Conservation (phyloP, 108 stramenopile species). For the Stephanodiscus minutulus region DNA sequence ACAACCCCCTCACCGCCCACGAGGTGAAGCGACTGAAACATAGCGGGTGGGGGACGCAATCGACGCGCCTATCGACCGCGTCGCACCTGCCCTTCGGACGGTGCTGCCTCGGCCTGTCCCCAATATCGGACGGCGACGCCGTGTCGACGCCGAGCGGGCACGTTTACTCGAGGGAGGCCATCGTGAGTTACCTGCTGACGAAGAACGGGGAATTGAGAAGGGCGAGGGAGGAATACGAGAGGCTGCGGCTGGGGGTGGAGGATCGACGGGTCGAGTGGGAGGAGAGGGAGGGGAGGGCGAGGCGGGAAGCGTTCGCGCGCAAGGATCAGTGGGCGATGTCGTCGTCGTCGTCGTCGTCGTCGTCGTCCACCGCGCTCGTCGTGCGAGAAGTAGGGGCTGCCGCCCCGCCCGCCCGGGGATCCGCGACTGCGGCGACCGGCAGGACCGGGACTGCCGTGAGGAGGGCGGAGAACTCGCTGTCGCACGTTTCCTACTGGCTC, state of each 20-base stretch:
- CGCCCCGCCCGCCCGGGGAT: not conserved
- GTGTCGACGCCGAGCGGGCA: conserved; percentile 60
- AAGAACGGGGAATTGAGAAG: conserved; percentile 68
- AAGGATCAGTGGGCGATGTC: conserved; percentile 50
- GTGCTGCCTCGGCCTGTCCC: conserved; percentile 72
- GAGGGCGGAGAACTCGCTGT: conserved; percentile 47
- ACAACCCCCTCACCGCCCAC: conserved; percentile 76
- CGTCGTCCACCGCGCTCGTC: conserved; percentile 18
- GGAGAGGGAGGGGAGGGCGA: conserved; percentile 39
- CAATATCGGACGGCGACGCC: conserved; percentile 42
- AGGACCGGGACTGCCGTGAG: conserved; percentile 41
- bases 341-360: not conserved
- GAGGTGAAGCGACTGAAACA: conserved; percentile 71
- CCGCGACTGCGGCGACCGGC: conserved; percentile 35
- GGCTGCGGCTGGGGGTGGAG: conserved; percentile 21
- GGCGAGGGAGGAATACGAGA: conserved; percentile 48
- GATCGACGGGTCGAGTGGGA: conserved; percentile 24
- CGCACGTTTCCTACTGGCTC: conserved; percentile 81
- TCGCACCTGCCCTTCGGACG: conserved; percentile 81
- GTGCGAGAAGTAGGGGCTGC: conserved; percentile 14
- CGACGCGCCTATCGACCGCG: conserved; percentile 64
- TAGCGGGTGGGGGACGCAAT: conserved; percentile 72
- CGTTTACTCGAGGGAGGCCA: conserved; percentile 72
- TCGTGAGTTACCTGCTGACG: conserved; percentile 75
- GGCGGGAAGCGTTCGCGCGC: conserved; percentile 22